Base-by-base conservation (phyloP, 345 rosid species). In the Lumnitzera littorea region DNA sequence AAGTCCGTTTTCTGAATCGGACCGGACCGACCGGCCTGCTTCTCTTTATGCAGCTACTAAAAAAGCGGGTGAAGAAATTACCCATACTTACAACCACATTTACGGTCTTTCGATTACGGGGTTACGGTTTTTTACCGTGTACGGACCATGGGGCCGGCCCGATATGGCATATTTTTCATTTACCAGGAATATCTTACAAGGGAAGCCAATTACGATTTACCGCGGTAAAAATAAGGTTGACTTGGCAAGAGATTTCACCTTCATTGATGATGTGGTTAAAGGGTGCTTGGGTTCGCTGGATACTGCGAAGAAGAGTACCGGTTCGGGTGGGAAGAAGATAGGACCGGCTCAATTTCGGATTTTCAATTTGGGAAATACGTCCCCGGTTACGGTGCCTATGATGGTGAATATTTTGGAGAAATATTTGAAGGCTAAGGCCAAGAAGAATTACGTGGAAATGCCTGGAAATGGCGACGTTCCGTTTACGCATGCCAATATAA, bases 401-500 rank as follows among this genome's bases (percentile, higher is more conserved):
- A 58, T 89, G 59, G 92, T 89, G 48, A 76, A 70, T 12, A 86
- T 89, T 12, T 62, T 89, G 75, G 96, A 86, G 79, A 74, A 68
- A 75, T 85, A 82, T 61, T 69, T 89, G 59, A 82, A 82, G 70
- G 69, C 70, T 64, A 89, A 84, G 27, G 96, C 96, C 0, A 82
- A 78, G 73, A 81, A 74, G 70, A 79, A 77, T 24, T 58, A 64
- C 5, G 70, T 86, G 25, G 86, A 84, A 23, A 86, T 89, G 90
- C 94, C 96, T 0, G 86, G 96, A 67, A 89, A 89, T 81, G 96
- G 96, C 63, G 96, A 89, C 91, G 96, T 89, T 14, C 92, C 92
- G 29, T 88, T 78, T 62, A 88, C 96, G 0, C 96, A 88, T 17
- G 96, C 96, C 2, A 88, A 88, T 65, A 88, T 88, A 12, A 85